Evolutionary conservation across 129 eudicot genomes (phyloP), one percentile per base, ranked within the genome.

Genomic region (Lonicera japonica): DNA sequence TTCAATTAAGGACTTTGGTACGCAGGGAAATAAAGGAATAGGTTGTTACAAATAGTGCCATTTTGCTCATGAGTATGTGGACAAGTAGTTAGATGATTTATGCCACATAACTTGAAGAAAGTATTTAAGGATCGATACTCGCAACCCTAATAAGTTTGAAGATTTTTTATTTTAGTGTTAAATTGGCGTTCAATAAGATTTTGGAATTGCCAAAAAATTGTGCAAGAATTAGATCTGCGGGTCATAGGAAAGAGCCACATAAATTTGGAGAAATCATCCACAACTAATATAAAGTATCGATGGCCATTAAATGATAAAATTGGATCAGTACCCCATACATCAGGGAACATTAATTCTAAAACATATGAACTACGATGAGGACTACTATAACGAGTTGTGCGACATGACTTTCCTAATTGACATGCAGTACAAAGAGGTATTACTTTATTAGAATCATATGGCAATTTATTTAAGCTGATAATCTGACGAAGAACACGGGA

Each of bases 101-200:
- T n/a, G n/a, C 55, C 61, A 67, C 24, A 43, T 16, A 4, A 12
- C 5, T 51, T 56, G 22, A 65, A 36, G 53, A 14, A n/a, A 1
- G 34, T 0, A 8, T 16, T 5, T 13, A 38, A 11, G 19, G 14
- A 19, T 9, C 20, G 62, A 19, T 7, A 67, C 19, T 55, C 63
- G 38, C 54, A 39, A 17, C 63, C 71, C 53, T 63, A 55, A 41
- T 67, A 54, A 34, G 21, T 19, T 54, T 67, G 62, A 14, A 67
- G 6, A 40, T 6, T 0, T 20, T 40, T 54, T 12, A 67, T 55
- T 0, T 55, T 14, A 6, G 14, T 1, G 5, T 25, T 3, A 56
- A 38, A 56, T 20, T 34, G 63, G 10, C 11, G 14, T 34, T 36
- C 20, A 17, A 56, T 54, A 14, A 36, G 8, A 4, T 1, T 1